Evolutionary conservation across 2,329 filamentous ascomycete genomes (phyloP).

Genomic region (Aspergillus sp.): DNA sequence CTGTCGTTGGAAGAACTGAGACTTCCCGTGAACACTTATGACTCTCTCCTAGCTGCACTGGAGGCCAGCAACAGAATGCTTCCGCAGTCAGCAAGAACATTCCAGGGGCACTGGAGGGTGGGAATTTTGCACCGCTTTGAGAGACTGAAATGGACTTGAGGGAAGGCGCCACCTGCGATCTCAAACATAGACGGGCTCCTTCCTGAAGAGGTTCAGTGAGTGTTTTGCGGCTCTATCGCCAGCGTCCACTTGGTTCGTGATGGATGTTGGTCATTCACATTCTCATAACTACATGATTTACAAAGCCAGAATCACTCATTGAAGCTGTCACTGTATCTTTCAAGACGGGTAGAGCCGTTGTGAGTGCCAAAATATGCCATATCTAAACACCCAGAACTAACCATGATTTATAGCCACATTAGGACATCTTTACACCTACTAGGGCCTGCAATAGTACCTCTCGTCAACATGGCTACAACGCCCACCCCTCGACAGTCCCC

Average conservation of each 20-base stretch:
- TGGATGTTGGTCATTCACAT: neutral
- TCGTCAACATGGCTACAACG: constrained; percentile 2
- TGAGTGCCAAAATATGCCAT: neutral
- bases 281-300: neutral
- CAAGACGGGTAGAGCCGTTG: neutral
- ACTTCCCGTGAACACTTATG: constrained; percentile 39
- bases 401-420: neutral
- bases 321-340: neutral
- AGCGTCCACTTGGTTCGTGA: neutral
- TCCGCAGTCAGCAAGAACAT: constrained; percentile 50
- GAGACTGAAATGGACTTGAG: constrained; percentile 18
- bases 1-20: constrained; percentile 52
- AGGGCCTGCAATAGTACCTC: neutral
- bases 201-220: neutral
- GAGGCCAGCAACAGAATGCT: constrained; percentile 45
- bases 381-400: neutral
- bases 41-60: constrained; percentile 38
- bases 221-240: neutral
- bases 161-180: neutral
- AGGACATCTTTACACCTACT: neutral
- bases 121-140: constrained; percentile 52
- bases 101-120: constrained; percentile 55
- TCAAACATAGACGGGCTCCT: neutral
- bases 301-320: neutral
- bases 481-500: neutral